These are phyloP conservation scores for Peronospora tabacina DNA, from an alignment of 352 stramenopile species.

Conservation along the genomic window DNA sequence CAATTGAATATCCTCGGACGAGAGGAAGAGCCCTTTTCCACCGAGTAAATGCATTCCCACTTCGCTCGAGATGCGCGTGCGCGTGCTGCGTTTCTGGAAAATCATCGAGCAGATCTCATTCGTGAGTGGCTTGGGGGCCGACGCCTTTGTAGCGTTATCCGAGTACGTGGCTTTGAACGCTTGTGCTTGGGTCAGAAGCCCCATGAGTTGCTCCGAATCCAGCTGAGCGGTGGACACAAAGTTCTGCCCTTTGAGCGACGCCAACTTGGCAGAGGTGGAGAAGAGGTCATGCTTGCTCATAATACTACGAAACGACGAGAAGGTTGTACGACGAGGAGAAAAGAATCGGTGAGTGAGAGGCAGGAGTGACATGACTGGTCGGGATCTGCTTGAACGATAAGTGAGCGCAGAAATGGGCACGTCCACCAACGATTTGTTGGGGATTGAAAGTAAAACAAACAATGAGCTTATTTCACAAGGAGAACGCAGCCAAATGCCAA, in stretches of 20 bases:
- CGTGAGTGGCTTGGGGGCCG: constrained; percentile 51
- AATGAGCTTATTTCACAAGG: too few species aligned
- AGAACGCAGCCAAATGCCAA: too few species aligned
- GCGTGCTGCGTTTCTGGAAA: constrained; percentile 91
- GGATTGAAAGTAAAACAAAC: too few species aligned
- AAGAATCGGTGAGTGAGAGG: constrained; percentile 24
- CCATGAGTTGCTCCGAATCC: constrained; percentile 39
- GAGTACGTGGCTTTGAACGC: constrained; percentile 67
- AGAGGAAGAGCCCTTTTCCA: constrained; percentile 95
- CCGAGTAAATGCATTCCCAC: constrained; percentile 95
- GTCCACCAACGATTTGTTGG: too few species aligned
- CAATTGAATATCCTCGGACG: constrained; percentile 95
- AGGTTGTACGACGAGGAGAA: background rate
- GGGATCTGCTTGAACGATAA: constrained; percentile 3
- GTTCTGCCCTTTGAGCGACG: constrained; percentile 51
- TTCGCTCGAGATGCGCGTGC: constrained; percentile 90
- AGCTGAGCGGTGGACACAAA: constrained; percentile 72
- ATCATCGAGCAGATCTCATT: constrained; percentile 89
- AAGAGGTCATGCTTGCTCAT: constrained; percentile 14
- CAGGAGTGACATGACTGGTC: constrained; percentile 14
- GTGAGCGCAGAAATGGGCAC: constrained; percentile 4
- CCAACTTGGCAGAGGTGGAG: constrained; percentile 23
- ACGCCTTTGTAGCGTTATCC: constrained; percentile 41
- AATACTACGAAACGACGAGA: constrained; percentile 2
- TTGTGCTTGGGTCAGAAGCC: constrained; percentile 55